Conservation (phyloP, 2,329 filamentous ascomycete genomes). For the Lecanoromycetidae sp. region DNA sequence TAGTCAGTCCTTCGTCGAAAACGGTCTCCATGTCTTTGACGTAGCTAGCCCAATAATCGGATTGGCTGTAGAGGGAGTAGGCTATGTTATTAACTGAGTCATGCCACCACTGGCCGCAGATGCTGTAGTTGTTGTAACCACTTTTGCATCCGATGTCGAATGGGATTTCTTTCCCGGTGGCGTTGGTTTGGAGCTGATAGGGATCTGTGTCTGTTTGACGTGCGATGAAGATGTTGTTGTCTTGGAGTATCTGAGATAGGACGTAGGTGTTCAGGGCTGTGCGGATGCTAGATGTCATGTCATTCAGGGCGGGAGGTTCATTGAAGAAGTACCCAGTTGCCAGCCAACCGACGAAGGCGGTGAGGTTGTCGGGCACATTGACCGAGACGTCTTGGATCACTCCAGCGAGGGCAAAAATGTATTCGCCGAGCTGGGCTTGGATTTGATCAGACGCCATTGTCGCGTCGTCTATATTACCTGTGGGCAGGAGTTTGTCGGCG, state of each 20-base stretch:
- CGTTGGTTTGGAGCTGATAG: constrained; percentile 6
- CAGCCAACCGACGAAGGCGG: constrained; percentile 4
- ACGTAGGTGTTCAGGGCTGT: constrained; percentile 11
- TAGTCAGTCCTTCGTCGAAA: constrained; percentile 11
- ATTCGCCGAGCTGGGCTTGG: constrained; percentile 1
- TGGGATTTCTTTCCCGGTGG: neutral
- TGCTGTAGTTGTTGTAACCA: constrained; percentile 8
- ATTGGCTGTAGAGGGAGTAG: neutral
- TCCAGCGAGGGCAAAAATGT: constrained; percentile 3
- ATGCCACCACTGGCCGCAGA: constrained; percentile 12
- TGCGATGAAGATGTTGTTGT: constrained; percentile 10
- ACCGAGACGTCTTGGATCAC: constrained; percentile 11
- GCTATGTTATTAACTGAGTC: constrained; percentile 6
- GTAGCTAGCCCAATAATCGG: constrained; percentile 5
- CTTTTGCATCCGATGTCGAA: constrained; percentile 6
- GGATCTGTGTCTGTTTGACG: constrained; percentile 7
- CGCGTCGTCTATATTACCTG: neutral
- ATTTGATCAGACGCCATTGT: constrained; percentile 5
- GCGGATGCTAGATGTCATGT: constrained; percentile 3
- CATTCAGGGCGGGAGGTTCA: constrained; percentile 10
- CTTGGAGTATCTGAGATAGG: constrained; percentile 7
- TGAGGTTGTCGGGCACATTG: constrained; percentile 7
- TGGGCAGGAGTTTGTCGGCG: neutral
- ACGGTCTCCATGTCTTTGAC: constrained; percentile 1
- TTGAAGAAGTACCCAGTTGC: constrained; percentile 10